phyloP scores from a whole-genome alignment of 352 stramenopile species.

The Globisporangium orthogonon region DNA sequence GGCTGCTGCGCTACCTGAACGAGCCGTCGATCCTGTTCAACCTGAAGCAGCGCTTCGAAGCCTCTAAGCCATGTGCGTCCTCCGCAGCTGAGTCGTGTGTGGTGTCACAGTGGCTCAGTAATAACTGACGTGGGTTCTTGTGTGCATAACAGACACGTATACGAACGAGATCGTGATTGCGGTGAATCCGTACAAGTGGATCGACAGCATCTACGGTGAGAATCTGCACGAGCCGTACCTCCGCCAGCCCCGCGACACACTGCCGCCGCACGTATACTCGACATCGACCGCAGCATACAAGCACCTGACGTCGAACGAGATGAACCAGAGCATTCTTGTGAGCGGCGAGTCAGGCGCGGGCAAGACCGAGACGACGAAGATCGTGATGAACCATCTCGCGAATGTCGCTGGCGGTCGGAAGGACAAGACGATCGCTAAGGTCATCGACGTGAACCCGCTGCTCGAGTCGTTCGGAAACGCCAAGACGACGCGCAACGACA shows the following conservation, averaged over 20 bases:
- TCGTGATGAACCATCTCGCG: conserved; percentile 87
- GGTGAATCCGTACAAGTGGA: conserved; percentile 97
- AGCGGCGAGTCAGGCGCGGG: conserved; percentile 83
- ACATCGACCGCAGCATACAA: conserved; percentile 85
- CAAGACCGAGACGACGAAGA: conserved; percentile 98
- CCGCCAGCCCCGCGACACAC: conserved; percentile 51
- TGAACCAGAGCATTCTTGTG: conserved; percentile 87
- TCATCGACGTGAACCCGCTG: conserved; percentile 90
- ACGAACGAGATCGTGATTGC: conserved; percentile 97
- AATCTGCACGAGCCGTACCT: conserved; percentile 82
- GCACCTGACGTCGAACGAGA: conserved; percentile 64
- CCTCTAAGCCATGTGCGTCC: conserved; percentile 84
- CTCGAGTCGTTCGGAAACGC: conserved; percentile 94
- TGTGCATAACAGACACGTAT: conserved; percentile 81
- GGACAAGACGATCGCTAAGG: conserved; percentile 87
- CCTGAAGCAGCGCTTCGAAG: conserved; percentile 87
- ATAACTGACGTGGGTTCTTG: neutral
- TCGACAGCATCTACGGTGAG: conserved; percentile 88
- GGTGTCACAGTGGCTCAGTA: neutral
- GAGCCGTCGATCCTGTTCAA: conserved; percentile 93
- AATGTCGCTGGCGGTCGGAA: conserved; percentile 76
- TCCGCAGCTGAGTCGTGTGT: neutral
- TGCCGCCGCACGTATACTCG: conserved; percentile 80
- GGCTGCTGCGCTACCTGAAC: conserved; percentile 86
- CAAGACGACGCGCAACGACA: conserved; percentile 93